Percentiles rank a stretch among this genome's conserved stretches.
phyloP scores from a whole-genome alignment of 495 filamentous ascomycete genomes.

The Penicillium crystallinum region DNA sequence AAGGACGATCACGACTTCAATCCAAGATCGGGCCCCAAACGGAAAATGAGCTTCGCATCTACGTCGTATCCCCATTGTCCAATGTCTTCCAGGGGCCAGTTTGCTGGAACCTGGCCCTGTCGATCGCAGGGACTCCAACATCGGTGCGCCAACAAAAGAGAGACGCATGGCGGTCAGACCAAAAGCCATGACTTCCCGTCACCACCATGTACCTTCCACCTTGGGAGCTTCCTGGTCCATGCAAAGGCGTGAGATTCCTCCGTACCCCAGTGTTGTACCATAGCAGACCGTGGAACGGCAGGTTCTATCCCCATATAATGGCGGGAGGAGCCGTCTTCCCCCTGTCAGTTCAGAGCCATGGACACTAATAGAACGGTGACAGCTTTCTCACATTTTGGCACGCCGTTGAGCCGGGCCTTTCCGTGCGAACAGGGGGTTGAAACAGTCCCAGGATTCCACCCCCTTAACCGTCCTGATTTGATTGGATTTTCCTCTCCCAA shows the following conservation, averaged over 20 bases:
- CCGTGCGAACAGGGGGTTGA: conserved; percentile 5
- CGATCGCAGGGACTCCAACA: background rate
- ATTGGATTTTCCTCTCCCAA: no score
- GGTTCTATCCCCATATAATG: conserved; percentile 13
- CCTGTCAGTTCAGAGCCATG: background rate
- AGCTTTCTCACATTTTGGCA: background rate
- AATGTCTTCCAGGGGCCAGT: background rate
- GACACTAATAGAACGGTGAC: conserved; percentile 3
- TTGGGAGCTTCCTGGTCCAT: no score
- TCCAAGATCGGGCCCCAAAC: background rate
- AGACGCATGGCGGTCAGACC: no score
- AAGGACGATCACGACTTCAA: background rate
- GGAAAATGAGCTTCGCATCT: background rate
- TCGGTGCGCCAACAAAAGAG: no score
- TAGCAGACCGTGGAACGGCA: conserved; percentile 14
- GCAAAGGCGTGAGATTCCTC: no score
- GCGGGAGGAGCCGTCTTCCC: conserved; percentile 20
- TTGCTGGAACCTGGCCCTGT: background rate
- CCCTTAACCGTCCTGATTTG: no score
- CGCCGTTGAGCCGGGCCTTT: conserved; percentile 1
- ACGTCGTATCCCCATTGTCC: background rate
- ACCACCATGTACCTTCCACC: no score
- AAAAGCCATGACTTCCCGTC: no score
- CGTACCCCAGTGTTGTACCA: conserved; percentile 6
- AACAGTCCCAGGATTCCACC: background rate